Percentiles rank a stretch among this genome's conserved stretches.
Conservation (phyloP, 1,284 basidiomycete genomes). For the Boletus hoseneyae region DNA sequence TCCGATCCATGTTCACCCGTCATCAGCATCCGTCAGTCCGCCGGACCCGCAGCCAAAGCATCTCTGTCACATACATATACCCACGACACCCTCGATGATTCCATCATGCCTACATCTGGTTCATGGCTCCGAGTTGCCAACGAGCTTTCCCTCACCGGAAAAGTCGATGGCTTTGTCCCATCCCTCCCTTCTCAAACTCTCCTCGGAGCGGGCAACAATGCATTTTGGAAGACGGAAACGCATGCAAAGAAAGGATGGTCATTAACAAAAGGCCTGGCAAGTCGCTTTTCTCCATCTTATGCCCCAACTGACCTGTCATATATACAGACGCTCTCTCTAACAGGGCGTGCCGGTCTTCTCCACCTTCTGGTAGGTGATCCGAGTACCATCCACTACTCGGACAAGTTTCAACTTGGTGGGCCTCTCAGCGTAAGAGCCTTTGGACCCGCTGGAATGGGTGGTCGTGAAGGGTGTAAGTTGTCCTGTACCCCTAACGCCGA, state of each 20-base stretch:
- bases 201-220: constrained; percentile 51
- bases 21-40: constrained; percentile 75
- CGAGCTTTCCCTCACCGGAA: constrained; percentile 23
- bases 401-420: constrained; percentile 93
- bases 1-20: constrained; percentile 8
- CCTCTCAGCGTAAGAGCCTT: constrained; percentile 90
- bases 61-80: constrained; percentile 78
- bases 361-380: constrained; percentile 49
- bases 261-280: constrained; percentile 53
- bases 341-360: constrained; percentile 61
- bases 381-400: constrained; percentile 53
- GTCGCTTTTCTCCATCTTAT: constrained; percentile 24
- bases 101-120: constrained; percentile 33
- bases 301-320: neutral
- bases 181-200: constrained; percentile 37
- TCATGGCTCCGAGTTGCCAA: constrained; percentile 21
- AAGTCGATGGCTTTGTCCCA: constrained; percentile 20
- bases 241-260: constrained; percentile 66
- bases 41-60: constrained; percentile 81
- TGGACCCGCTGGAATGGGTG: constrained; percentile 81
- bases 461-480: constrained; percentile 69
- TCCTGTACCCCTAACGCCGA: neutral
- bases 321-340: constrained; percentile 61
- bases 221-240: constrained; percentile 70
- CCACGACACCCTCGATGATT: constrained; percentile 80